Conservation (phyloP, 768 basidiomycete genomes). For the Serpula lacrymans region DNA sequence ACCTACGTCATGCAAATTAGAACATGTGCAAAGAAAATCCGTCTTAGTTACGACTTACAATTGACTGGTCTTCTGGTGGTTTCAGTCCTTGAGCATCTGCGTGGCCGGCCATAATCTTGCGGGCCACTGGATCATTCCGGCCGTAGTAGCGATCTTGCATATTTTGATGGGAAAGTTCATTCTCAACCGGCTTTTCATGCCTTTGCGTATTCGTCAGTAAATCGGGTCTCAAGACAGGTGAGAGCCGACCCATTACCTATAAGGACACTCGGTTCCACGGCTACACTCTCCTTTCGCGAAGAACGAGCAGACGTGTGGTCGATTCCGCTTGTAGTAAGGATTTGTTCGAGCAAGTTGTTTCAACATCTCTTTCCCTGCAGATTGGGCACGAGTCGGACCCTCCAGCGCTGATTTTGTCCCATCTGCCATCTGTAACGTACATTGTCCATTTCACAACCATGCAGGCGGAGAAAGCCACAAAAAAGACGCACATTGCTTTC, state of each 20-base stretch:
- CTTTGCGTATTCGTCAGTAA: conserved; percentile 34
- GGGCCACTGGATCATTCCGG: conserved; percentile 88
- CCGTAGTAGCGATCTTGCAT: conserved; percentile 95
- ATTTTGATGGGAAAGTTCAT: conserved; percentile 86
- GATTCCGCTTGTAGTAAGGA: conserved; percentile 96
- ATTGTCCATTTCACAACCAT: background rate
- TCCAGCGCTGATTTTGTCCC: conserved; percentile 62
- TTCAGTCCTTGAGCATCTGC: conserved; percentile 81
- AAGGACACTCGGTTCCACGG: conserved; percentile 90
- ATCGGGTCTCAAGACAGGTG: background rate
- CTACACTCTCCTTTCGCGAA: conserved; percentile 94
- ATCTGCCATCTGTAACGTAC: conserved; percentile 54
- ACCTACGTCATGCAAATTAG: conserved; percentile 44
- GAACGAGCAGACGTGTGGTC: conserved; percentile 93
- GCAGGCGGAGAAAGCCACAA: background rate
- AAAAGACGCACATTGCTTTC: conserved; percentile 62
- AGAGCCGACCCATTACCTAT: conserved; percentile 47
- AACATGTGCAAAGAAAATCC: background rate
- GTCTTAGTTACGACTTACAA: conserved; percentile 60
- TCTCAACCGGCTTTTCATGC: conserved; percentile 85
- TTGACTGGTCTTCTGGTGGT: conserved; percentile 82
- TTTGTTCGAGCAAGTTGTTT: conserved; percentile 93
- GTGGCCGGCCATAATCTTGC: conserved; percentile 78
- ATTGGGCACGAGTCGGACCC: conserved; percentile 53
- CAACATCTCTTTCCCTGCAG: conserved; percentile 94